Percentiles rank a stretch among this genome's conserved stretches.
Evolutionary conservation across 495 filamentous ascomycete genomes (phyloP).

Genomic region (Neurospora tetraspora): DNA sequence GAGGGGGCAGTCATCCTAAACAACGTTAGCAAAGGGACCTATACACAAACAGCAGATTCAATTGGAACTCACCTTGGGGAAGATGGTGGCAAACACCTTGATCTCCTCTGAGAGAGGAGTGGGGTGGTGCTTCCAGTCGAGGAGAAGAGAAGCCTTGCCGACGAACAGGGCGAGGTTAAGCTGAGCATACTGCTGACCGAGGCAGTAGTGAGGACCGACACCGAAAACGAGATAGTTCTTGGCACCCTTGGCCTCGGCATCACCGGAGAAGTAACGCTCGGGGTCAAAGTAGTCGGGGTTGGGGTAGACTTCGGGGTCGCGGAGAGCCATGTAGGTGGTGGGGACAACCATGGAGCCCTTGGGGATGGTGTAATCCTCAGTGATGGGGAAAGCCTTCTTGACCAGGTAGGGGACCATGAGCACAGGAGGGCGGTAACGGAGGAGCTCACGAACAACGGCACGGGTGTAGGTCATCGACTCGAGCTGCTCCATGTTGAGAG

Average conservation of each 20-base stretch:
- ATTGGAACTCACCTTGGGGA: conserved; percentile 66
- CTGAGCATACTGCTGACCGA: conserved; percentile 91
- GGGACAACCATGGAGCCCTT: conserved; percentile 95
- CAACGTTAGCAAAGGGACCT: background rate
- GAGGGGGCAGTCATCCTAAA: conserved; percentile 56
- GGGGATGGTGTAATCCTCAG: conserved; percentile 74
- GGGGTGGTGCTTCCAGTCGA: conserved; percentile 84
- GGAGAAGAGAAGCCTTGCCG: conserved; percentile 81
- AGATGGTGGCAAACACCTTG: conserved; percentile 97
- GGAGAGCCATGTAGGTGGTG: conserved; percentile 78
- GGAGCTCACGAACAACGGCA: conserved; percentile 84
- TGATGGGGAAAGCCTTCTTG: conserved; percentile 94
- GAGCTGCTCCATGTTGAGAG: conserved; percentile 69
- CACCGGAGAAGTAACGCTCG: conserved; percentile 85
- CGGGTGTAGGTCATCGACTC: conserved; percentile 86
- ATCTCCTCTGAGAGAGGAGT: conserved; percentile 83
- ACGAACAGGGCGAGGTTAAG: conserved; percentile 84
- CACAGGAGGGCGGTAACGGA: conserved; percentile 93
- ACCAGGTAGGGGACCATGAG: conserved; percentile 94
- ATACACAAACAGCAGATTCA: background rate
- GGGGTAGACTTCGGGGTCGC: conserved; percentile 87
- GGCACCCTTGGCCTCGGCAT: conserved; percentile 71
- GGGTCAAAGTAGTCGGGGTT: conserved; percentile 84
- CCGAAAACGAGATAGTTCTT: conserved; percentile 99
- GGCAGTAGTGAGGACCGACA: conserved; percentile 91